phyloP scores from a whole-genome alignment of 345 rosid genomes.

The Corchorus olitorius region DNA sequence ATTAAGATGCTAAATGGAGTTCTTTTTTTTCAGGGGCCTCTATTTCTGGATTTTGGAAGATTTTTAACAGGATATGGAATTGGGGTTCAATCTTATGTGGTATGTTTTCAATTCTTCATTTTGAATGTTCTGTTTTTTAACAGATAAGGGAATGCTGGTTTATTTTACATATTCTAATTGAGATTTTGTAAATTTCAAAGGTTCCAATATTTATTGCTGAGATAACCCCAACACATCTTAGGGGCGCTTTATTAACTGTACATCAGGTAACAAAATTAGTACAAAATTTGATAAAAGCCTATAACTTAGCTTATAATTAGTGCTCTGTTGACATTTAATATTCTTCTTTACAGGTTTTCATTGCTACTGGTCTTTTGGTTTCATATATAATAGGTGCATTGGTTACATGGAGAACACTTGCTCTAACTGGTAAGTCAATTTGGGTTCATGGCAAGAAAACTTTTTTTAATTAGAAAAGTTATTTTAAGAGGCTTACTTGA shows the following conservation, averaged over 20 bases:
- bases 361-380: slow-evolving; percentile 60
- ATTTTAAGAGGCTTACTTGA: slow-evolving; percentile 7
- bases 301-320: neutral
- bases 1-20: neutral
- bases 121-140: neutral
- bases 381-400: slow-evolving; percentile 76
- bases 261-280: slow-evolving; percentile 16
- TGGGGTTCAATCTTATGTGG: slow-evolving; percentile 27
- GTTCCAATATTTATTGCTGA: slow-evolving; percentile 23
- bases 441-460: slow-evolving; percentile 1
- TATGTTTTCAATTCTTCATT: neutral
- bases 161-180: neutral
- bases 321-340: slow-evolving; percentile 44
- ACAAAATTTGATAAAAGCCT: neutral
- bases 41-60: slow-evolving; percentile 68
- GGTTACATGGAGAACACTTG: slow-evolving; percentile 78
- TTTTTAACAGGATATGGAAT: slow-evolving; percentile 41
- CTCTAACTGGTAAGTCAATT: slow-evolving; percentile 48
- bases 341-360: slow-evolving; percentile 38
- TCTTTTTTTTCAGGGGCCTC: slow-evolving; percentile 45
- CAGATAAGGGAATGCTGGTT: neutral
- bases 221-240: slow-evolving; percentile 23
- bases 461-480: neutral
- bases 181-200: neutral
- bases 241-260: slow-evolving; percentile 17